Base-by-base conservation (phyloP, 2,329 filamentous ascomycete genomes). In the Penicillium fuscoglaucum region DNA sequence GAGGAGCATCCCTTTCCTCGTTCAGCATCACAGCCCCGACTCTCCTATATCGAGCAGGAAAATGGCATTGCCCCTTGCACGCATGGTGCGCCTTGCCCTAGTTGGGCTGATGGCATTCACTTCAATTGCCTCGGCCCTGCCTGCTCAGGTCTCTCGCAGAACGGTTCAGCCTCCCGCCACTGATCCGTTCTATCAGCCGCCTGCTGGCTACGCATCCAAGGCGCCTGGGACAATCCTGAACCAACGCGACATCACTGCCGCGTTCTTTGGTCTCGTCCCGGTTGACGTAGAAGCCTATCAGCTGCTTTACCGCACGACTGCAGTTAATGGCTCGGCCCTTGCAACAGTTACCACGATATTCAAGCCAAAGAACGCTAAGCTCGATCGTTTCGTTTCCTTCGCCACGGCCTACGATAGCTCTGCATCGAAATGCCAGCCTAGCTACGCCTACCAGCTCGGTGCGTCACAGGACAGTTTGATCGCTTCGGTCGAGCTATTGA, bases 231-330 rank as follows among this genome's bases (percentile, higher is more conserved):
- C 64, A 17, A 66, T 71, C 43, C 53, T 71, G 39, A 65, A 60
- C 4, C 47, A 65, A n/a, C 65, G 68, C 8, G 55, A 41, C 6
- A 49, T 70, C 41, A 47, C n/a, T 26, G 61, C 62, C 15, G 57
- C 62, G 17, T 66, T 69, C 47, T 52, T 69, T 9, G 67, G 67
- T 12, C 21, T 68, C 4, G 57, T 70, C 19, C 64, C 63, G 5
- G 55, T 68, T 37, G 67, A 63, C 1, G 61, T 71, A 6, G 59
- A 66, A 12, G 66, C 64, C 7, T 70, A 74, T 47, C 74, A 79
- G 59, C 66, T 80, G 40, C 69, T 79, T 1, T 79, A 79, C 57
- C 71, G 74, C 15, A 79, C 78, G 2, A 78, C 73, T 1, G 71
- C 78, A 54, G 70, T 69, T 52, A 64, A 70, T 26, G 71, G 71